These are phyloP conservation scores for Cymodocea nodosa DNA, from an alignment of 116 monocot species.

Conservation along the genomic window DNA sequence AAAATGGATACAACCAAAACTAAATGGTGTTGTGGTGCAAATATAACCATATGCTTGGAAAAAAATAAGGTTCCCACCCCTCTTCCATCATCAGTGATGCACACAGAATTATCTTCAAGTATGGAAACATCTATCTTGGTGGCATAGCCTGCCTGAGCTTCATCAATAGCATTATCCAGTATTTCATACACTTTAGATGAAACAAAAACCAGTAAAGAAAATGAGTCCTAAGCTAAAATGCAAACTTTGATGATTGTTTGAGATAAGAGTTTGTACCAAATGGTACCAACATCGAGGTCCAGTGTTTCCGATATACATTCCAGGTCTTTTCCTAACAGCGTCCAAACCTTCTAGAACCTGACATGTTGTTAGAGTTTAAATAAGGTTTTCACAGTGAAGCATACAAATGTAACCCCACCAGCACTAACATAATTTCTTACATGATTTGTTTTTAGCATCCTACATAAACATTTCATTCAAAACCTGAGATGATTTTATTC, in stretches of 20 bases:
- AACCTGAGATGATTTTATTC: too few relatives aligned
- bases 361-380: not conserved
- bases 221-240: not conserved
- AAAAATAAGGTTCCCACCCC: conserved; percentile 45
- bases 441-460: too few relatives aligned
- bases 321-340: conserved; percentile 92
- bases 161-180: conserved; percentile 91
- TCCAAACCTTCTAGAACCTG: conserved; percentile 94
- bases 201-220: conserved; percentile 1
- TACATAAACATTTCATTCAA: too few relatives aligned
- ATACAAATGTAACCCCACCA: too few relatives aligned
- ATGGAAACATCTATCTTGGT: conserved; percentile 68
- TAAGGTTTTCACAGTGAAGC: too few relatives aligned
- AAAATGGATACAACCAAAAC: too few relatives aligned
- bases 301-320: conserved; percentile 98
- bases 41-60: not conserved
- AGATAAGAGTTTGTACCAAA: conserved; percentile 37
- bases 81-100: conserved; percentile 84
- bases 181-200: conserved; percentile 76
- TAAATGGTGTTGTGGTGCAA: too few relatives aligned
- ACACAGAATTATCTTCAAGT: conserved; percentile 77
- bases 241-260: not conserved
- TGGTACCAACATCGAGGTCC: conserved; percentile 92
- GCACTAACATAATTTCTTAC: not conserved
- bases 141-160: conserved; percentile 94